Evolutionary conservation across 768 basidiomycete genomes (phyloP), one percentile per base, ranked within the genome.

Genomic region (Pleurotus tuoliensis): DNA sequence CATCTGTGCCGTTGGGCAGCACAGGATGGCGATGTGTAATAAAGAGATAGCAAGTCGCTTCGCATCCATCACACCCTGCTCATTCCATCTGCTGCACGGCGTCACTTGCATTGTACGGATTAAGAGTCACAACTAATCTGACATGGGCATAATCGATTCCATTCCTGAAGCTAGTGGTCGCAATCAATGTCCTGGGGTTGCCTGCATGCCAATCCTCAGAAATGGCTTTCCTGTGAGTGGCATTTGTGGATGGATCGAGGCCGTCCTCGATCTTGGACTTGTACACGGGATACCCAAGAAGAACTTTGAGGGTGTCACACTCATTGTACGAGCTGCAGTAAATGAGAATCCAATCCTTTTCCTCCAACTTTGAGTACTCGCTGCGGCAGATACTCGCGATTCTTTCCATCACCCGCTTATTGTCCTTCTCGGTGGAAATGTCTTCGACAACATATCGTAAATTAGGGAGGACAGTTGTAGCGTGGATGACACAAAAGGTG

Each of bases 91-190:
- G 37, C 45, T 58, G 57, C 11, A n/a, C 24, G 9, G 22, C 37
- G 44, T 24, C 48, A n/a, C 37, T 39, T 5, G 47, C 7, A 18
- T 47, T 12, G 22, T 18, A 47, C 7, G 46, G 18, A 37, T 55
- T 47, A 3, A 25, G 4, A 2, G 48, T 45, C 16, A 54, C 41
- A 24, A 46, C 43, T 15, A 47, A 41, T 39, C 46, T 55, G 3
- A 58, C 57, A 15, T 30, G 47, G 13, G 40, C 8, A 13, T 44
- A 13, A 30, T 58, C 57, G n/a, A 58, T 47, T 1, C 57, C 57
- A 25, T 55, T 38, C 7, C 52, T 45, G 22, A 58, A 58, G 34
- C 43, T 41, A 18, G 38, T 41, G 8, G 57, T 58, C 2, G 57
- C 44, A 12, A 58, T 37, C 44, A 58, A 15, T 45, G 39, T 20